These are phyloP conservation scores for Plasmodium sp. DNA, from an alignment of 169 alveolate species.

Conservation along the genomic window DNA sequence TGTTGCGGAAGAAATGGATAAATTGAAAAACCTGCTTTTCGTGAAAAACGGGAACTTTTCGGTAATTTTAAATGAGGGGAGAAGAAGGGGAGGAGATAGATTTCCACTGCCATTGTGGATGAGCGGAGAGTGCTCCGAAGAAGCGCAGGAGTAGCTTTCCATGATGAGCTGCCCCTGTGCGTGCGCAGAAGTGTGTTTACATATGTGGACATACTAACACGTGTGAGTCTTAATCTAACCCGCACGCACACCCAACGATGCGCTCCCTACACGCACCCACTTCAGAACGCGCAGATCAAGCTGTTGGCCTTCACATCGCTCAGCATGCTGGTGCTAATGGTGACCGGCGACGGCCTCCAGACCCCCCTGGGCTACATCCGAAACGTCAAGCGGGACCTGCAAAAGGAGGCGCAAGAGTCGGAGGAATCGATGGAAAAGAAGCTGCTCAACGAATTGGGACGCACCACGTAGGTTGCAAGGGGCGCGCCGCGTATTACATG, in stretches of 20 bases:
- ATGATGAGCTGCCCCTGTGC: background rate
- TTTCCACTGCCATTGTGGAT: background rate
- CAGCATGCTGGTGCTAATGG: conserved; percentile 60
- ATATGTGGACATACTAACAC: background rate
- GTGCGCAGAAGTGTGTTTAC: background rate
- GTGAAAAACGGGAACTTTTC: conserved; percentile 72
- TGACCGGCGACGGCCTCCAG: conserved; percentile 68
- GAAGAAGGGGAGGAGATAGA: background rate
- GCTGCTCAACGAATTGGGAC: conserved; percentile 37
- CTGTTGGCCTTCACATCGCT: conserved; percentile 53
- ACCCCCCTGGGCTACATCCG: conserved; percentile 56
- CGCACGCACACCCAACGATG: background rate
- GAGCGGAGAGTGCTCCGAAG: background rate
- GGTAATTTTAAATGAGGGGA: conserved; percentile 4
- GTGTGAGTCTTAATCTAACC: background rate
- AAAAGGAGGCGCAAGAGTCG: conserved; percentile 25
- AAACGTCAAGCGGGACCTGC: conserved; percentile 27
- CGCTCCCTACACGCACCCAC: background rate
- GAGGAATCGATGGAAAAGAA: conserved; percentile 26
- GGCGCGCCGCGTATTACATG: background rate
- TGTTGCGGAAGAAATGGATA: conserved; percentile 24
- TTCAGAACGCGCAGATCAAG: conserved; percentile 41
- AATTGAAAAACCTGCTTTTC: conserved; percentile 48
- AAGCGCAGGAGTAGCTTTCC: background rate
- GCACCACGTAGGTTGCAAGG: conserved; percentile 27